Evolutionary conservation across 352 stramenopile genomes (phyloP).

Genomic region (Phytophthora tentaculata): DNA sequence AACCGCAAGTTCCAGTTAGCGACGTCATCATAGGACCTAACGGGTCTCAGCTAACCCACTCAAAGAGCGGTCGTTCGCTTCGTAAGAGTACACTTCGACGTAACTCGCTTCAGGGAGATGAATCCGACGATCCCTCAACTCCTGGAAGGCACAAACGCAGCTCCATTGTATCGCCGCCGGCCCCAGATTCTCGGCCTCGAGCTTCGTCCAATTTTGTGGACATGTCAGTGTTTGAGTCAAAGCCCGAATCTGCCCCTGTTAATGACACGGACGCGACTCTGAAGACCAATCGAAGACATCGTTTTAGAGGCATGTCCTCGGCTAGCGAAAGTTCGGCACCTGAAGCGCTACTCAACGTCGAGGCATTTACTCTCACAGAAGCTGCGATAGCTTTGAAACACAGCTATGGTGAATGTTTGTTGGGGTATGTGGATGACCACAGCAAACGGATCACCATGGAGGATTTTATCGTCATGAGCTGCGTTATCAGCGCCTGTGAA

Average conservation of each 20-base stretch:
- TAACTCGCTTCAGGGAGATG: constrained; percentile 21
- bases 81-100: constrained; percentile 23
- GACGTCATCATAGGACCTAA: constrained; percentile 22
- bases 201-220: constrained; percentile 45
- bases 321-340: constrained; percentile 41
- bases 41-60: constrained; percentile 7
- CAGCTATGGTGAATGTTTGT: constrained; percentile 60
- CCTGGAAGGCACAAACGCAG: constrained; percentile 17
- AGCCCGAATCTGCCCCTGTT: constrained; percentile 14
- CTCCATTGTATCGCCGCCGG: constrained; percentile 15
- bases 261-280: constrained; percentile 8
- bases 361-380: constrained; percentile 67
- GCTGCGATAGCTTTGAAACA: constrained; percentile 51
- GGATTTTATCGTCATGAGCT: constrained; percentile 78
- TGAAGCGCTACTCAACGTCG: constrained; percentile 59
- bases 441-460: constrained; percentile 56
- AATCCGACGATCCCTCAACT: constrained; percentile 19
- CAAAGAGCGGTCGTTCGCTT: constrained; percentile 23
- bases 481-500: constrained; percentile 64
- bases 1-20: constrained; percentile 29
- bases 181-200: constrained; percentile 3
- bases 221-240: constrained; percentile 29
- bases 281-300: constrained; percentile 16
- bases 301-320: constrained; percentile 38
- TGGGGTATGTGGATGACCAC: constrained; percentile 40